These are phyloP conservation scores for Isabelozyma gotoi DNA, from an alignment of 805 yeast genomes.

Conservation along the genomic window DNA sequence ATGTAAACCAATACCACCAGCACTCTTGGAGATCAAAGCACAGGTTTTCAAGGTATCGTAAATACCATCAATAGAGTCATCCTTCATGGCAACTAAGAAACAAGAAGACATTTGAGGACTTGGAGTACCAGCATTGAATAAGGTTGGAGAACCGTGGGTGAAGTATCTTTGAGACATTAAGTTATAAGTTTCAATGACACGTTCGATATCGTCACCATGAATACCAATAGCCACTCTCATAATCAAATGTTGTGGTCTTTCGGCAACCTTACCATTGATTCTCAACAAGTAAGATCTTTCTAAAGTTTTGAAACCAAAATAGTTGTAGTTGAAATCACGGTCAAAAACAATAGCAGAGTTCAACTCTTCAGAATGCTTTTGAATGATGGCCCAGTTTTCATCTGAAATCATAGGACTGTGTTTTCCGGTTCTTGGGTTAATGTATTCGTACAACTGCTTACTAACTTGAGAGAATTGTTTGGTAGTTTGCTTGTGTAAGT, in stretches of 20 bases:
- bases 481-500: constrained; percentile 91
- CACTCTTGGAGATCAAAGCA: constrained; percentile 61
- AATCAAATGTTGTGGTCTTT: constrained; percentile 60
- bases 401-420: constrained; percentile 48
- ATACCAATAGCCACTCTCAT: constrained; percentile 66
- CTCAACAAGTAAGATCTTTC: constrained; percentile 58
- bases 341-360: constrained; percentile 46
- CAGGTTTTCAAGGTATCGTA: constrained; percentile 60
- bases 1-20: constrained; percentile 65
- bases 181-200: constrained; percentile 56
- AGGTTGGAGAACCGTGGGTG: constrained; percentile 63
- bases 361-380: constrained; percentile 39
- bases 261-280: constrained; percentile 56
- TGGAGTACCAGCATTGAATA: constrained; percentile 63
- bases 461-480: constrained; percentile 80
- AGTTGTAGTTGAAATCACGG: constrained; percentile 55
- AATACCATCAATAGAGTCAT: constrained; percentile 63
- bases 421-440: constrained; percentile 74
- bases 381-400: constrained; percentile 40
- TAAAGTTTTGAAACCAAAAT: constrained; percentile 61
- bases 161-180: constrained; percentile 58
- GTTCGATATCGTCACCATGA: constrained; percentile 53
- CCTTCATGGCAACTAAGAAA: constrained; percentile 62
- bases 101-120: constrained; percentile 62
- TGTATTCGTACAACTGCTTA: constrained; percentile 68